Base-by-base conservation (phyloP, 306 rosid genomes). In the Prinsepia uniflora region DNA sequence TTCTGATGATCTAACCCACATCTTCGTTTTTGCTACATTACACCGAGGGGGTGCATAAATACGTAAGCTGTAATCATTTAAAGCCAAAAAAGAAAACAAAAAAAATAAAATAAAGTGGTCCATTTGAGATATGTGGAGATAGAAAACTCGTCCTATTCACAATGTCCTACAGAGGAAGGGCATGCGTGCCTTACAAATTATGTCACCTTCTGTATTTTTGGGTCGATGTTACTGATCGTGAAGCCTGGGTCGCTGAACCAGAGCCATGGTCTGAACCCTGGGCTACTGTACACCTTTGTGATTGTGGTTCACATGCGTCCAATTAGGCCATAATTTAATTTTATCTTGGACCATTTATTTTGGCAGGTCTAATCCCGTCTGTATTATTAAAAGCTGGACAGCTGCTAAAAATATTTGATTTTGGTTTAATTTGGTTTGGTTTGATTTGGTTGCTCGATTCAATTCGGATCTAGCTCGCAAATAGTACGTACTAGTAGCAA, bases 241-340 rank as follows among this genome's bases (percentile, higher is more conserved):
- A 52, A 52, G 18, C 41, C 15, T 56, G 39, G 73, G 68, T n/a
- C 12, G 5, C 42, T 8, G 67, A 12, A 50, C 2, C 19, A 47
- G 50, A 10, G 50, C 50, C n/a, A 7, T n/a, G 24, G n/a, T 30
- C 36, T 30, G 36, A 30, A 30, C 36, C 36, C 0, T 30, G 36
- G 0, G 17, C 15, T 46, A 12, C 17, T 46, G 50, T 30, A 15
- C 58, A 67, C 67, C 2, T 30, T 30, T 30, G 36, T 30, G 60
- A 61, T 44, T 77, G 54, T 68, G 68, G 58, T 63, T 79, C 79
- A 55, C 82, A 67, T 68, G 78, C 41, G 18, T 2, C 40, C 50
- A 57, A 56, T 30, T 30, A 30, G 36, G 36, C 2, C 3, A 30
- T 1, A 30, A 30, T 30, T 1, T 30, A 1, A 1, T 30, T 30